Evolutionary conservation across 148 eudicot species (phyloP).

Genomic region (Spergularia marina): DNA sequence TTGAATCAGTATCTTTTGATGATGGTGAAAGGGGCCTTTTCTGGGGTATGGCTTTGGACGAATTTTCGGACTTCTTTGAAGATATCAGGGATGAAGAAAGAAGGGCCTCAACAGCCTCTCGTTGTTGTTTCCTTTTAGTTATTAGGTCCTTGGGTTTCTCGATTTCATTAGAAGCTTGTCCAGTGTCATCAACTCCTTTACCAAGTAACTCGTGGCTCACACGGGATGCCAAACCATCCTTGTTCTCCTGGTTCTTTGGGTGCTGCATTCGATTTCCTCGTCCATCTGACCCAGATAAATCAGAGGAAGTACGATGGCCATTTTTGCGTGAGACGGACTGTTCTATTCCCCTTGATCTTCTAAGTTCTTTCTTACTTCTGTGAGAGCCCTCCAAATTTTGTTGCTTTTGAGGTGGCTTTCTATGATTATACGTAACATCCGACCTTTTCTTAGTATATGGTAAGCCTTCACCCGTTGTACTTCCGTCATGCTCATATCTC

Average conservation of each 20-base stretch:
- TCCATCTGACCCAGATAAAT: conserved; percentile 25
- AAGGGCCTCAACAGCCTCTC: conserved; percentile 94
- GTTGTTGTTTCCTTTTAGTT: conserved; percentile 71
- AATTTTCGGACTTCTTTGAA: conserved; percentile 63
- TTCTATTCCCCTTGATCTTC: conserved; percentile 22
- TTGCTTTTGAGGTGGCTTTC: conserved; percentile 29
- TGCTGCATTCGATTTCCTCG: conserved; percentile 13
- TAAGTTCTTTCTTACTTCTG: conserved; percentile 19
- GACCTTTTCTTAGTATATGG: conserved; percentile 26
- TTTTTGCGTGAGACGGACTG: conserved; percentile 20
- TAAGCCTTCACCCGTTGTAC: conserved; percentile 17
- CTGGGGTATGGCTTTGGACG: conserved; percentile 39
- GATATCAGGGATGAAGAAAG: conserved; percentile 91
- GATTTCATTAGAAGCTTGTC: conserved; percentile 33
- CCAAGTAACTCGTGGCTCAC: conserved; percentile 26
- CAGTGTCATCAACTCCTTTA: conserved; percentile 34
- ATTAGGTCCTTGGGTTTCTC: conserved; percentile 42
- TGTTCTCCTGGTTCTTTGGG: conserved; percentile 30
- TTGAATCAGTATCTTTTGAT: conserved; percentile 28
- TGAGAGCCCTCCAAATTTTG: conserved; percentile 23
- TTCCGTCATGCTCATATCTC: conserved; percentile 27
- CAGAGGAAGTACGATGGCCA: conserved; percentile 20
- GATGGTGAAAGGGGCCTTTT: conserved; percentile 50
- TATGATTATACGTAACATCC: conserved; percentile 20
- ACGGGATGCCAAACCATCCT: conserved; percentile 24